Conservation (phyloP, 768 basidiomycete species). For the Boletus speciosus region DNA sequence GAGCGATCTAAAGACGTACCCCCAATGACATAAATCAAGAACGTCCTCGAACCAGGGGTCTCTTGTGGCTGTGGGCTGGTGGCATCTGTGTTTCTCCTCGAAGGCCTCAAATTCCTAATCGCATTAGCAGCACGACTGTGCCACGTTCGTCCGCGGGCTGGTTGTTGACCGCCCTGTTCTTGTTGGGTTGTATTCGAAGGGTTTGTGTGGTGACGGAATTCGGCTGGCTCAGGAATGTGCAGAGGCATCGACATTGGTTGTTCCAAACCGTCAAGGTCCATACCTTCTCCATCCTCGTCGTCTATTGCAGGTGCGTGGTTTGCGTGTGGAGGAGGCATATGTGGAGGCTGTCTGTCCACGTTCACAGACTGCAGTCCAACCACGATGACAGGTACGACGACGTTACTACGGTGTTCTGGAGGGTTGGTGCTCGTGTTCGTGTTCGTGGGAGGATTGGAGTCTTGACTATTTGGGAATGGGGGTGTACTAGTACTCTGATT, state of each 20-base stretch:
- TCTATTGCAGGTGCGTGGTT: constrained; percentile 14
- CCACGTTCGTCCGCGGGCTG: constrained; percentile 44
- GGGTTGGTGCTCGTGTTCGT: constrained; percentile 16
- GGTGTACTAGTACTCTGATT: constrained; percentile 6
- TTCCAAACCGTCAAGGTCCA: constrained; percentile 26
- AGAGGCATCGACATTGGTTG: constrained; percentile 24
- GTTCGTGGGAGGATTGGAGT: constrained; percentile 14
- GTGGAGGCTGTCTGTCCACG: constrained; percentile 37
- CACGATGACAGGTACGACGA: constrained; percentile 79
- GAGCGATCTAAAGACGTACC: constrained; percentile 38
- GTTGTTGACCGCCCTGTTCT: constrained; percentile 16
- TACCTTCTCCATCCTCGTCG: constrained; percentile 26
- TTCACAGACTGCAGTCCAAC: constrained; percentile 78
- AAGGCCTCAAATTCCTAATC: constrained; percentile 51
- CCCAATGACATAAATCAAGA: constrained; percentile 88
- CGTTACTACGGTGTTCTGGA: constrained; percentile 32
- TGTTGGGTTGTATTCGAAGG: constrained; percentile 9
- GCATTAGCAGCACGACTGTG: constrained; percentile 62
- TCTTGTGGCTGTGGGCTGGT: constrained; percentile 22
- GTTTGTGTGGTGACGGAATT: constrained; percentile 16
- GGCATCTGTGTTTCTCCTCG: constrained; percentile 24
- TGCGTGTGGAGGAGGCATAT: constrained; percentile 9
- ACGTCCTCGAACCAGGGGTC: constrained; percentile 48
- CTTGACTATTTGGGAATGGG: constrained; percentile 10
- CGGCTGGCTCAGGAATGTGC: constrained; percentile 27